These are phyloP conservation scores for Pleurotus citrinopileatus DNA, from an alignment of 768 basidiomycete species.

Conservation along the genomic window DNA sequence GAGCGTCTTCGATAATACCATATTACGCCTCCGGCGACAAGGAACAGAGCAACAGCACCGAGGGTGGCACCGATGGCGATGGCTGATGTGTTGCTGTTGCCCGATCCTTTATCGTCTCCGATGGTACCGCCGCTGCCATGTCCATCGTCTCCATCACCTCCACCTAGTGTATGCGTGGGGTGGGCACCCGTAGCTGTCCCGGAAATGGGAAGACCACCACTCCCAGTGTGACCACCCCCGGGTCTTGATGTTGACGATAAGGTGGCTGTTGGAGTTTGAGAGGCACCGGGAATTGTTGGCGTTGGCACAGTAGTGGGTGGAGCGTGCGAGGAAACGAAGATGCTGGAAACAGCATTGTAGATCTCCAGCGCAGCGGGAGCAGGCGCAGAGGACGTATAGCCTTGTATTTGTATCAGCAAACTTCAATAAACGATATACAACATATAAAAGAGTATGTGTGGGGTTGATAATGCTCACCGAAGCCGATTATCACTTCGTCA, in stretches of 20 bases:
- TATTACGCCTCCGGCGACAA: slow-evolving; percentile 31
- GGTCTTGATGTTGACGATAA: neutral
- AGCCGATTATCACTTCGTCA: slow-evolving; percentile 68
- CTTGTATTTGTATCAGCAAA: slow-evolving; percentile 24
- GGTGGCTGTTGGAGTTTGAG: slow-evolving; percentile 24
- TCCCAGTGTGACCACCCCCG: neutral
- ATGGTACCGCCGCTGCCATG: slow-evolving; percentile 21
- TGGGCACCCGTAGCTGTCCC: slow-evolving; percentile 11
- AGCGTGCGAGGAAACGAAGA: slow-evolving; percentile 40
- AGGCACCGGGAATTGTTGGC: slow-evolving; percentile 31
- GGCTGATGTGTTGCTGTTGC: slow-evolving; percentile 29
- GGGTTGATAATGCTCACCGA: slow-evolving; percentile 47
- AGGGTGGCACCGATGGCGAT: slow-evolving; percentile 65
- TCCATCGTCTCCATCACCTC: slow-evolving; percentile 14
- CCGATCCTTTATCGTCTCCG: slow-evolving; percentile 11
- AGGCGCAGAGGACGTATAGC: slow-evolving; percentile 47
- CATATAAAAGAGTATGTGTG: neutral
- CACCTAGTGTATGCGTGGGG: slow-evolving; percentile 14
- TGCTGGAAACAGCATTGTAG: slow-evolving; percentile 42
- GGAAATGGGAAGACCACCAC: neutral
- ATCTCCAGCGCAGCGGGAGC: slow-evolving; percentile 54
- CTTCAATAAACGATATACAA: neutral
- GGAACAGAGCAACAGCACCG: slow-evolving; percentile 46
- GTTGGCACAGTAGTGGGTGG: slow-evolving; percentile 29
- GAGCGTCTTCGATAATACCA: slow-evolving; percentile 34